Evolutionary conservation across 345 rosid species (phyloP).

Genomic region (Cardamine chenopodiifolia): DNA sequence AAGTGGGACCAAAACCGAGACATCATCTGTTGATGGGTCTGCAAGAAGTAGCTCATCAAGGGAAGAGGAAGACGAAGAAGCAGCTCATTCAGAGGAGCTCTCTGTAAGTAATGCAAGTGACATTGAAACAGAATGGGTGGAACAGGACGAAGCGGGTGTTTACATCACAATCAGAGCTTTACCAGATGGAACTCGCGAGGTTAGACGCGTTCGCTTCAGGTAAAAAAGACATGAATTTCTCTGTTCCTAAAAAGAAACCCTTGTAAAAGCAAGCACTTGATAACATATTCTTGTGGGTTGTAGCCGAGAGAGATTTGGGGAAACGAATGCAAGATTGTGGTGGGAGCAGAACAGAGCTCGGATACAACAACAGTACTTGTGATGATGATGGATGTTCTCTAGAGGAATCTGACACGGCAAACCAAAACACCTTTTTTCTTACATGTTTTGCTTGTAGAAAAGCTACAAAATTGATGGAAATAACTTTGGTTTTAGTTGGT

Average conservation of each 20-base stretch:
- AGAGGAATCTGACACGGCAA: conserved; percentile 28
- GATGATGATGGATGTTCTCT: conserved; percentile 38
- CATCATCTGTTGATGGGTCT: conserved; percentile 75
- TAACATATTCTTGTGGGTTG: conserved; percentile 27
- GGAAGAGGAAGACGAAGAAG: conserved; percentile 46
- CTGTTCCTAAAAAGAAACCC: background rate
- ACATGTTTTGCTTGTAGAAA: background rate
- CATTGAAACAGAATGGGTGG: conserved; percentile 89
- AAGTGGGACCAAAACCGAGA: conserved; percentile 71
- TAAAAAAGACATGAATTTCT: conserved; percentile 22
- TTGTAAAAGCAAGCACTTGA: background rate
- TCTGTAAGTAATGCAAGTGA: conserved; percentile 95
- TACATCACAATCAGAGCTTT: conserved; percentile 82
- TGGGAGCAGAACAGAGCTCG: conserved; percentile 96
- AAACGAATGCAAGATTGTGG: conserved; percentile 87
- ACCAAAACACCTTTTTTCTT: conserved; percentile 15
- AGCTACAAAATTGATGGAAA: conserved; percentile 15
- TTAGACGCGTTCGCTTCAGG: conserved; percentile 97
- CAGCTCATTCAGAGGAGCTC: conserved; percentile 70
- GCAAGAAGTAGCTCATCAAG: conserved; percentile 74
- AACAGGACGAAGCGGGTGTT: conserved; percentile 94
- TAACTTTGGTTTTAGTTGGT: conserved; percentile 21
- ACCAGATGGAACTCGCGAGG: conserved; percentile 82
- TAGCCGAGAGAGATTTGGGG: conserved; percentile 95
- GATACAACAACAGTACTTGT: conserved; percentile 90